A percentile compares a stretch with the other conserved stretches of the same genome.
phyloP scores from a whole-genome alignment of 2,329 filamentous ascomycete species.

The Fusarium sp. region DNA sequence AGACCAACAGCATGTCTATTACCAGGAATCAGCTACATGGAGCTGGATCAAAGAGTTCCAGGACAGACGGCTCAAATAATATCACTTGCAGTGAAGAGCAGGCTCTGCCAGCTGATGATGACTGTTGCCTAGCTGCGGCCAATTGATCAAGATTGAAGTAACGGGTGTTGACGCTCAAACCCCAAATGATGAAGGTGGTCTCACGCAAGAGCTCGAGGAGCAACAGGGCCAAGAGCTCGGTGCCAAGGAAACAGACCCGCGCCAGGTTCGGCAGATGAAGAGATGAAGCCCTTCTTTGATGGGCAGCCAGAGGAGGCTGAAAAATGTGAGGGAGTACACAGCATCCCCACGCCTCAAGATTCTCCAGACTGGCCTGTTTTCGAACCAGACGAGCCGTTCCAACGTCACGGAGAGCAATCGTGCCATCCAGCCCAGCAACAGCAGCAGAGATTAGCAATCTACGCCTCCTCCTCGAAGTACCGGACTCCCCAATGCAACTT shows the following conservation, averaged over 20 bases:
- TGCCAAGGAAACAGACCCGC: neutral
- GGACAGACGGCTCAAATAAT: neutral
- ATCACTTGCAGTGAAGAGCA: neutral
- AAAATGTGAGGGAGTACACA: neutral
- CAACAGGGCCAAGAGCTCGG: neutral
- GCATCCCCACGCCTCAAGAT: neutral
- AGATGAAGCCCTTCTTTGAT: neutral
- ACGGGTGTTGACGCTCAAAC: neutral
- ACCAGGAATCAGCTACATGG: neutral
- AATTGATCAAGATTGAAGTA: neutral
- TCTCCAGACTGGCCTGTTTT: neutral
- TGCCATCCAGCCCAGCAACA: neutral
- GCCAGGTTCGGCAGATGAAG: neutral
- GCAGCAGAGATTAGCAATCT: neutral
- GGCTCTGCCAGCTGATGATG: neutral
- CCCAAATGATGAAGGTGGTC: neutral
- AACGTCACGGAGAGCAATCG: neutral
- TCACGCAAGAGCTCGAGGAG: neutral
- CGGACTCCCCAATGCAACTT: neutral
- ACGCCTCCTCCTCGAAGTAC: neutral
- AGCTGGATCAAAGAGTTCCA: neutral
- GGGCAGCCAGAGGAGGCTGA: neutral
- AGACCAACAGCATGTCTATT: neutral
- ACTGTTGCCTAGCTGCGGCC: neutral
- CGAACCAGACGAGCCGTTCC: neutral